Base-by-base conservation (phyloP, 208 protist genomes). In the Kentomonas sorsogonicus region DNA sequence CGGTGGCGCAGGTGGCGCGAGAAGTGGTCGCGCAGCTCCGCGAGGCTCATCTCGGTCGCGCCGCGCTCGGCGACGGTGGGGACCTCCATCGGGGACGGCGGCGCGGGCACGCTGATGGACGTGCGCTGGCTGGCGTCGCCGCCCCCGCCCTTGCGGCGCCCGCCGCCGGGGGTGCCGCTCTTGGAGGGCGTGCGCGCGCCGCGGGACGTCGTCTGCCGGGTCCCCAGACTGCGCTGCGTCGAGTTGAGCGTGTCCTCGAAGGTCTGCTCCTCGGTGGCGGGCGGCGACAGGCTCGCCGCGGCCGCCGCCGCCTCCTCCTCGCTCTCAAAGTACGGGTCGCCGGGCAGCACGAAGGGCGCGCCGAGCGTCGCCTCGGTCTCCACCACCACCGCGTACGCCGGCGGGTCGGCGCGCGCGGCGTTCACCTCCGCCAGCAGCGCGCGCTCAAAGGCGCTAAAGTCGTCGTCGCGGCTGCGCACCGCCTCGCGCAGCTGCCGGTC, bases 371-470 rank as follows among this genome's bases (percentile, higher is more conserved):
- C 86, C 55, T 89, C 73, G 13, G 38, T 30, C 66, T 86, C 73
- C 4, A 94, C 53, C 2, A 89, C 11, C 10, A 47, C 56, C 20
- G 87, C 70, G 62, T 89, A 94, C 2, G 38, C 69, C 0, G 60
- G 63, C n/a, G 87, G 87, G 25, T 82, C 72, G 6, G 68, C 29
- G 0, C 87, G 79, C 41, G 91, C 45, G 22, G 56, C 56, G 59
- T 94, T 94, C 31, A 94, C 60, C 68, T 94, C 87, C 16, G 47
- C 46, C 45, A 91, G 48, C 26, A 94, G 59, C 3, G 52, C 55
- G 36, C 66, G 60, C 65, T 94, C 87, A 31, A 83, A 78, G 13
- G 34, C 53, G 41, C 70, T 86, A 72, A 81, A 84, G 23, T 66
- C 69, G 44, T 91, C 87, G 20, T 40, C 46, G 41, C 43, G 43